Evolutionary conservation across 805 yeast genomes (phyloP), one percentile per base, ranked within the genome.

Genomic region (Wickerhamiella lipophila): DNA sequence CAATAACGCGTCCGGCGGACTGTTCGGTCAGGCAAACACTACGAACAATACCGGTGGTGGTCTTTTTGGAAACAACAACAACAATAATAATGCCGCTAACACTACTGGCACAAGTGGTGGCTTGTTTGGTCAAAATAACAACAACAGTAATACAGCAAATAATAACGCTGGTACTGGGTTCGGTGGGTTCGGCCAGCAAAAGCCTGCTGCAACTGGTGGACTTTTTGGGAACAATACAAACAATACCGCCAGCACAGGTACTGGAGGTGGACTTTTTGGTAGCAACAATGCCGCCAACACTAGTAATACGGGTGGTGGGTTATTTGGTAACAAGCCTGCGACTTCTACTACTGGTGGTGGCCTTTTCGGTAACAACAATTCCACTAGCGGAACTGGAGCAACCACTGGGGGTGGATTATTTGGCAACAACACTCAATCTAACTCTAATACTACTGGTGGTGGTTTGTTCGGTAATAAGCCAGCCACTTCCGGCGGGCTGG

Each of bases 131-230:
- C 50, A 49, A 32, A 50, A 57, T n/a, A 56, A 52, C 42, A 47
- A 34, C 38, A 38, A 36, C 26, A 55, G 49, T n/a, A n/a, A n/a
- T 1, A 48, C 40, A 12, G 34, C 52, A 3, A 34, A 43, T 18
- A 53, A 7, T 9, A 38, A 40, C n/a, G 25, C 23, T 22, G 15
- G 21, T 23, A 50, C 30, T 21, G 38, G 41, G 22, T 16, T 21
- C 62, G 29, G 71, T 70, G 52, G 71, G 69, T 25, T 56, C 68
- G 47, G 72, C 70, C 60, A 71, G 72, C 38, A 32, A 15, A 32
- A 34, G 26, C 23, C 34, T 16, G 26, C 53, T 55, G 46, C 57
- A 58, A 41, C 55, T 49, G 52, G 53, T 6, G 55, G 56, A 4
- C 27, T 53, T 19, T 59, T 59, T 41, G 58, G 59, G 15, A 55